These are phyloP conservation scores for Naganishia vaughanmartiniae DNA, from an alignment of 768 basidiomycete species.

Conservation along the genomic window DNA sequence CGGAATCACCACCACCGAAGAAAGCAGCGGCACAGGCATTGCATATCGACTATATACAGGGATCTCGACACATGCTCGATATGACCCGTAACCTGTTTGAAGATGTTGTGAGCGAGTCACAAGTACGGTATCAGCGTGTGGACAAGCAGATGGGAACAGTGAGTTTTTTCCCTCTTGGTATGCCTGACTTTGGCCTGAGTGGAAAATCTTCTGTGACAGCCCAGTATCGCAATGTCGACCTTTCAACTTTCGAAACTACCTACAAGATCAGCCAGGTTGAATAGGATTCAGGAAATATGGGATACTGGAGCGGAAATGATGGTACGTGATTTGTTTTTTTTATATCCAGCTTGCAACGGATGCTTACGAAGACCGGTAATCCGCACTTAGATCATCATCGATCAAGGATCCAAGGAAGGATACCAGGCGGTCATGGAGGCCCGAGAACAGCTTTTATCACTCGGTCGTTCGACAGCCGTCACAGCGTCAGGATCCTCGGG, in stretches of 20 bases:
- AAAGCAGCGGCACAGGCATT: background rate
- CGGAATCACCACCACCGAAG: background rate
- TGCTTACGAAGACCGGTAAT: conserved; percentile 31
- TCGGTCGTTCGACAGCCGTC: conserved; percentile 51
- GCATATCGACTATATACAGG: conserved; percentile 34
- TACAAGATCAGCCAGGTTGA: conserved; percentile 62
- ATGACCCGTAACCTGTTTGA: conserved; percentile 32
- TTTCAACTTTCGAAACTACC: conserved; percentile 78
- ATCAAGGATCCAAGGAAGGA: conserved; percentile 71
- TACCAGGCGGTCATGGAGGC: conserved; percentile 78
- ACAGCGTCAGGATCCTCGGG: background rate
- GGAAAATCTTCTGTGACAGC: background rate
- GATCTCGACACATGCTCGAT: conserved; percentile 39
- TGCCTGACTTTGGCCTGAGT: background rate
- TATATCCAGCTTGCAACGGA: conserved; percentile 21
- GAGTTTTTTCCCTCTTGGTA: background rate
- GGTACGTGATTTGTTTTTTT: conserved; percentile 53
- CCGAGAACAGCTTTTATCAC: conserved; percentile 64
- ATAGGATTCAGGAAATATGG: conserved; percentile 81
- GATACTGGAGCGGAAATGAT: conserved; percentile 81
- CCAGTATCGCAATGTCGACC: conserved; percentile 44
- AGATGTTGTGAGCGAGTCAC: background rate
- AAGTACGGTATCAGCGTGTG: conserved; percentile 29
- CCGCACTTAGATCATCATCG: conserved; percentile 69
- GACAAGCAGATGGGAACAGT: conserved; percentile 18